Conservation (phyloP, 2,329 filamentous ascomycete genomes). For the Aspergillus pseudoglaucus region DNA sequence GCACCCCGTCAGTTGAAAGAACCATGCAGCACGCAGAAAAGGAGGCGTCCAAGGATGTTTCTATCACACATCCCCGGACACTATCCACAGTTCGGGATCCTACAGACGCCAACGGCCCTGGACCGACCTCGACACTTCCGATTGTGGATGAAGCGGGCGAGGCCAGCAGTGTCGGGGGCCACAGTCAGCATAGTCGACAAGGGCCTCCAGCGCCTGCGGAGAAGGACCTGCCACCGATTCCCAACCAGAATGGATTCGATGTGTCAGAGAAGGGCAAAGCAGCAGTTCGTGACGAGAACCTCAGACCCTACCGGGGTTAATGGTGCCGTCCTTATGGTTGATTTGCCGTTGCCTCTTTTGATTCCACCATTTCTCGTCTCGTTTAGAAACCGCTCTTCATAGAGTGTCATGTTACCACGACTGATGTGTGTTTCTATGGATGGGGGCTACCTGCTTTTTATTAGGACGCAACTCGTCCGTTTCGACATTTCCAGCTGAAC, state of each 20-base stretch:
- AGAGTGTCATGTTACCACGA: slow-evolving; percentile 27
- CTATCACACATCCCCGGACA: slow-evolving; percentile 57
- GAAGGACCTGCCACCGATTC: slow-evolving; percentile 25
- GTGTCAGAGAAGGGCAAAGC: slow-evolving; percentile 21
- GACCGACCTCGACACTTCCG: slow-evolving; percentile 57
- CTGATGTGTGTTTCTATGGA: slow-evolving; percentile 23
- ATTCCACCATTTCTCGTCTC: slow-evolving; percentile 7
- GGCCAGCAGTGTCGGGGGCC: slow-evolving; percentile 58
- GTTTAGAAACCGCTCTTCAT: slow-evolving; percentile 8
- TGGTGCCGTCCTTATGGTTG: not conserved
- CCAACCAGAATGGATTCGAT: slow-evolving; percentile 10
- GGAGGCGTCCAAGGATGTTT: slow-evolving; percentile 54
- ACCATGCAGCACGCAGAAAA: slow-evolving; percentile 57
- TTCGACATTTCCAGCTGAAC: slow-evolving; percentile 4
- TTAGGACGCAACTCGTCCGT: slow-evolving; percentile 7
- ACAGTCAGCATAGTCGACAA: slow-evolving; percentile 47
- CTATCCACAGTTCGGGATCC: slow-evolving; percentile 54
- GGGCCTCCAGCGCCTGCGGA: slow-evolving; percentile 18
- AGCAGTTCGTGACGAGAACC: slow-evolving; percentile 5
- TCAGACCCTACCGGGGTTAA: not conserved
- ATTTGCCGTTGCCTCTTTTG: slow-evolving; percentile 5
- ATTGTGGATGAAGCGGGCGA: slow-evolving; percentile 90
- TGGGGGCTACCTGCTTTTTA: slow-evolving; percentile 13
- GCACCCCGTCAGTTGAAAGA: slow-evolving; percentile 42
- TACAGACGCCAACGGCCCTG: slow-evolving; percentile 49